Evolutionary conservation across 768 basidiomycete genomes (phyloP), one percentile per base, ranked within the genome.

Genomic region (Hypsizygus marmoreus): DNA sequence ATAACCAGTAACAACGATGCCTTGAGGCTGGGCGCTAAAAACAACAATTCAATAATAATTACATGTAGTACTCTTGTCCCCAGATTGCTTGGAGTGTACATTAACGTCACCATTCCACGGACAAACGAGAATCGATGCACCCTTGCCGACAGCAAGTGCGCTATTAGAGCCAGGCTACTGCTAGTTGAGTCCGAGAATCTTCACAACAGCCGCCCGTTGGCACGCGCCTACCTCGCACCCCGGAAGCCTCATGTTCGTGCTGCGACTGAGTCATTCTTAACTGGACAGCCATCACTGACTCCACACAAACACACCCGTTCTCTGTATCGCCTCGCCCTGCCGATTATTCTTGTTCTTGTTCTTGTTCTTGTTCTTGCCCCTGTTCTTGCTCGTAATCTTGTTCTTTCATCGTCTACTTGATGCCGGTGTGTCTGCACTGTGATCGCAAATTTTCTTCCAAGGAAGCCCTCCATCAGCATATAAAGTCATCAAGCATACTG

Each of bases 401-500:
- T n/a, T n/a, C n/a, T n/a, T n/a, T n/a, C n/a, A n/a, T n/a, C n/a
- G n/a, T n/a, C n/a, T n/a, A n/a, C n/a, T n/a, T n/a, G n/a, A 70
- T 70, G 69, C 65, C 67, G n/a, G 52, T 63, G 26, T 72, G 70
- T 32, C 59, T 64, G 1, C 65, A 67, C 42, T 72, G 70, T 42
- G 67, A 67, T 38, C 45, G 70, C 33, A 47, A 50, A 1, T 71
- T 71, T 43, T 48, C 53, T 10, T 68, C 62, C 48, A 66, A 66
- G 38, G 70, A 73, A 43, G 71, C 71, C 0, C 50, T 71, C 10
- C 52, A 64, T 17, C 71, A 73, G 40, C 71, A 73, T 46, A 57
- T 71, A 44, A 63, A 64, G 43, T 66, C 60, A 24, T 69, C 67
- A 6, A 61, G 63, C 32, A 56, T 64, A 5, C 57, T 55, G 40